Evolutionary conservation across 1,139 yeast species (phyloP).

Genomic region (Arxiozyma slooffiae): DNA sequence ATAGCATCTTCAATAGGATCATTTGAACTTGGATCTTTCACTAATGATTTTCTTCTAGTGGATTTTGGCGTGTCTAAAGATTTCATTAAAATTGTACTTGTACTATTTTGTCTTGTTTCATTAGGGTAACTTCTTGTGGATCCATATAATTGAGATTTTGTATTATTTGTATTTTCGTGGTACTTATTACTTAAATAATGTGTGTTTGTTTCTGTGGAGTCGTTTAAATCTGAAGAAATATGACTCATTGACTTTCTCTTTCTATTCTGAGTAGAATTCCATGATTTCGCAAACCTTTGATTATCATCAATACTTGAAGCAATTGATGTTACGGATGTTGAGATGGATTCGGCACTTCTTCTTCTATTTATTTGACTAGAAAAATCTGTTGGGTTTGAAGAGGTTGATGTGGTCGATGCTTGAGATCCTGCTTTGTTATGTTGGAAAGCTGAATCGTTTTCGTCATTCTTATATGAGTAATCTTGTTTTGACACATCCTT

Average conservation of each 20-base stretch:
- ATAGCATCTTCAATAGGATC: slow-evolving; percentile 24
- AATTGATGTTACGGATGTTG: slow-evolving; percentile 28
- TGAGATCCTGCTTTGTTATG: slow-evolving; percentile 1
- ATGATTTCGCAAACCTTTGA: slow-evolving; percentile 29
- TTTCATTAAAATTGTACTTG: slow-evolving; percentile 11
- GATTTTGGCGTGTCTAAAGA: not conserved
- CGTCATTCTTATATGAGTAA: not conserved
- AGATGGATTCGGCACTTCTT: slow-evolving; percentile 27
- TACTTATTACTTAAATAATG: not conserved
- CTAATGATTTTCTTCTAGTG: slow-evolving; percentile 21
- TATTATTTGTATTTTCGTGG: slow-evolving; percentile 2
- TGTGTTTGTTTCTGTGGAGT: not conserved
- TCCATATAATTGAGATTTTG: not conserved
- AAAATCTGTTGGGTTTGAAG: slow-evolving; percentile 29
- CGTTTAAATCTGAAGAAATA: slow-evolving; percentile 7
- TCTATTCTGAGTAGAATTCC: slow-evolving; percentile 28
- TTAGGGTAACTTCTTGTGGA: not conserved
- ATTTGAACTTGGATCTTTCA: slow-evolving; percentile 12
- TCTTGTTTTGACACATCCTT: not conserved
- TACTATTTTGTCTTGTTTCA: slow-evolving; percentile 10
- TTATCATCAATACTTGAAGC: slow-evolving; percentile 28
- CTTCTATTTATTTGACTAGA: slow-evolving; percentile 20
- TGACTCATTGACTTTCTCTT: slow-evolving; percentile 26
- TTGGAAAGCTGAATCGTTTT: not conserved
- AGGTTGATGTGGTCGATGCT: slow-evolving; percentile 8